Base-by-base conservation (phyloP, 345 rosid species). In the Noccaea bulbosa region DNA sequence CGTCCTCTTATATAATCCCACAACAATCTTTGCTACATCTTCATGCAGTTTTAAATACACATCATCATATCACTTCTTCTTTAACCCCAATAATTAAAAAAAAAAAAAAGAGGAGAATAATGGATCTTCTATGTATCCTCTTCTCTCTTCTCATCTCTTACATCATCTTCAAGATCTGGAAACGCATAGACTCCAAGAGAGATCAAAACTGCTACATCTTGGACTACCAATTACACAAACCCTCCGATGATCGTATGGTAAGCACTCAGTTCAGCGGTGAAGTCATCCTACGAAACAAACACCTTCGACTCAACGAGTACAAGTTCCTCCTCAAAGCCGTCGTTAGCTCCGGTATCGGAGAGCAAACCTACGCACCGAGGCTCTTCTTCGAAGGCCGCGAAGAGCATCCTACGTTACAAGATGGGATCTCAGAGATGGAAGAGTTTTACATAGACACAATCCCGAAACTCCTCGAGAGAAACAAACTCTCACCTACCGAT, bases 341-440 rank as follows among this genome's bases (percentile, higher is more conserved):
- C 55, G 85, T 78, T 11, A 83, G 76, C 55, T 82, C 94, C 3
- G 96, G 98, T 33, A 77, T 92, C 9, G 93, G 98, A 11, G 92
- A 92, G 44, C 78, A 82, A 66, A 81, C 92, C 5, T 92, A 83
- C 51, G 85, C 83, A 20, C 92, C 95, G 0, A 79, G 56, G 70
- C 68, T 76, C 17, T 71, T 86, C 63, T 50, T 88, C 0, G 82
- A 56, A 10, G 89, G 88, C 16, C 79, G 80, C 39, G 92, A 83
- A 73, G 84, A 81, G 44, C 27, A 34, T 14, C 79, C 91, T 2
- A 73, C 84, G 6, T 41, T 83, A 2, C 12, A 43, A 1, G 92
- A 85, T 35, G 69, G 80, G 5, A 11, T 77, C 54, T 60, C 39
- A 4, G 96, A 92, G 75, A 60, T 85, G 44, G 88, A 88, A 51